Percentiles rank a stretch among this genome's conserved stretches.
These are phyloP conservation scores for Davidsoniella australis DNA, from an alignment of 2,329 filamentous ascomycete genomes.

Conservation along the genomic window DNA sequence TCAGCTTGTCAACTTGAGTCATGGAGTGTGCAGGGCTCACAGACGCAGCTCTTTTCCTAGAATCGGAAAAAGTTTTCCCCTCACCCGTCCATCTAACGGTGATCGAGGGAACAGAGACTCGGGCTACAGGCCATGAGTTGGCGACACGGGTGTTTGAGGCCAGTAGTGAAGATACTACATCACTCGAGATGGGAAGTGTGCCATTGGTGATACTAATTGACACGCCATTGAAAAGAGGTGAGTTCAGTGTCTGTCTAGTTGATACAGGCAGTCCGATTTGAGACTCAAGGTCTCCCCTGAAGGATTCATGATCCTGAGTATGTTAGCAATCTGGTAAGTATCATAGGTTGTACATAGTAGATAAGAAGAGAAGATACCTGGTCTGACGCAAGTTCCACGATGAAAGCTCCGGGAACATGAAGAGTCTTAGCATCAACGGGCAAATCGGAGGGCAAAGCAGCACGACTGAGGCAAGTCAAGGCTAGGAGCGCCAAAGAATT, in stretches of 20 bases:
- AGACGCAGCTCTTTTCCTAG: neutral
- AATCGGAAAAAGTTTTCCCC: neutral
- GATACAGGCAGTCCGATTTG: neutral
- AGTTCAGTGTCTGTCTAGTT: neutral
- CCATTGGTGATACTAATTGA: neutral
- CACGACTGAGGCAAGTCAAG: no score
- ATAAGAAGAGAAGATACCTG: neutral
- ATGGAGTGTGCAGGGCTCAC: neutral
- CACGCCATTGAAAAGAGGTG: neutral
- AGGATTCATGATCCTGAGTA: neutral
- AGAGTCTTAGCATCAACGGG: neutral
- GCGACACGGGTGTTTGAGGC: neutral
- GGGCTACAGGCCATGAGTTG: neutral
- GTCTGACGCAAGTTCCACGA: neutral
- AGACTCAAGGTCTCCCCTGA: neutral
- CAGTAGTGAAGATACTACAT: neutral
- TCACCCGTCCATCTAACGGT: neutral
- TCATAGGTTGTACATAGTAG: neutral
- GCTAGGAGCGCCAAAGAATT: no score
- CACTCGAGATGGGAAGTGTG: neutral
- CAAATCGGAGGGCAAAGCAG: neutral
- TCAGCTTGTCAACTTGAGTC: conserved; percentile 29
- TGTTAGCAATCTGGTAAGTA: no score
- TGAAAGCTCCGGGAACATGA: neutral
- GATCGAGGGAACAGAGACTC: neutral